A percentile compares a stretch with the other conserved stretches of the same genome.
Evolutionary conservation across 2,329 filamentous ascomycete genomes (phyloP).

Genomic region (Calonectria henricotiae): DNA sequence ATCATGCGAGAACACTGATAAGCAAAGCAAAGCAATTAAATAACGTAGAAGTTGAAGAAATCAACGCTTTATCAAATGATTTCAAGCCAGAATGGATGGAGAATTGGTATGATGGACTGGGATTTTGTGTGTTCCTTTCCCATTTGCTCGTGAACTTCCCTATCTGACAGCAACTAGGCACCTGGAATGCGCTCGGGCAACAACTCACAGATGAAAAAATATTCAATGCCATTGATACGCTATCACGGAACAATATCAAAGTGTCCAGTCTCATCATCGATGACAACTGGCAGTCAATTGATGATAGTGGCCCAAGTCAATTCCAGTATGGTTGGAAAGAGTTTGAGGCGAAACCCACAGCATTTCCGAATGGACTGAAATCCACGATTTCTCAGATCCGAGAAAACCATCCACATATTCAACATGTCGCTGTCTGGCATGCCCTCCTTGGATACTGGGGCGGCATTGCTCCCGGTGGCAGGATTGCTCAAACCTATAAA

Average conservation of each 20-base stretch:
- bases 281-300: slow-evolving; percentile 94
- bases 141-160: not conserved
- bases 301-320: slow-evolving; percentile 66
- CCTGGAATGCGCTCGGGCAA: slow-evolving; percentile 95
- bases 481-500: slow-evolving; percentile 84
- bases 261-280: slow-evolving; percentile 94
- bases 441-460: slow-evolving; percentile 93
- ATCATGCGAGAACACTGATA: slow-evolving; percentile 80
- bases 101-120: slow-evolving; percentile 92
- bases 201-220: slow-evolving; percentile 87
- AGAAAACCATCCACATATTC: slow-evolving; percentile 78
- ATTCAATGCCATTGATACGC: slow-evolving; percentile 79
- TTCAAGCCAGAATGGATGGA: slow-evolving; percentile 80
- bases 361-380: slow-evolving; percentile 87
- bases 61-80: slow-evolving; percentile 64
- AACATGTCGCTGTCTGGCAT: slow-evolving; percentile 95
- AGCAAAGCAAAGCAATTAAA: slow-evolving; percentile 61
- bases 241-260: slow-evolving; percentile 81
- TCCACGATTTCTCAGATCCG: slow-evolving; percentile 80
- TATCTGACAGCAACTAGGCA: slow-evolving; percentile 66
- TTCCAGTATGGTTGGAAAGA: slow-evolving; percentile 80
- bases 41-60: slow-evolving; percentile 64
- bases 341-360: slow-evolving; percentile 87
- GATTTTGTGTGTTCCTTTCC: slow-evolving; percentile 78
- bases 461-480: slow-evolving; percentile 82